These are phyloP conservation scores for Monascus purpureus DNA, from an alignment of 495 filamentous ascomycete species.

Conservation along the genomic window DNA sequence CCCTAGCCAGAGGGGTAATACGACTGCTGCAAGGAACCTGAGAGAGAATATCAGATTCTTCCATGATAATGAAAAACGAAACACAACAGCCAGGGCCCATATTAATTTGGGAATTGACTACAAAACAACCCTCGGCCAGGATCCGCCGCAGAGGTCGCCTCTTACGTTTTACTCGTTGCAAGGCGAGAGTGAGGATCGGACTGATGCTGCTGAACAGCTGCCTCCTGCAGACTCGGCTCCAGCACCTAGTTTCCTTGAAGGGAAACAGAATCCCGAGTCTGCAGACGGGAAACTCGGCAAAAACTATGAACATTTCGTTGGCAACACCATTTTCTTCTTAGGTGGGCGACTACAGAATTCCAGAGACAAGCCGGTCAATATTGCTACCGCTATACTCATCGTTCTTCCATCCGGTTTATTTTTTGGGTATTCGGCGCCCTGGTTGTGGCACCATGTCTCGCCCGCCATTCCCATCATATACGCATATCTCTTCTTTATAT, in stretches of 20 bases:
- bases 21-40: conserved; percentile 49
- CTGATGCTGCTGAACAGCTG: conserved; percentile 57
- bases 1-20: conserved; percentile 57
- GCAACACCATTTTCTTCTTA: conserved; percentile 80
- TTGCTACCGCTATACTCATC: conserved; percentile 68
- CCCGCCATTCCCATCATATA: conserved; percentile 86
- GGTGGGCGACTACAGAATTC: conserved; percentile 81
- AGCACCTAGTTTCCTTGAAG: conserved; percentile 22
- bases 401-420: conserved; percentile 68
- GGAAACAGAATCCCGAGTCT: conserved; percentile 13
- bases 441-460: conserved; percentile 80
- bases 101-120: conserved; percentile 45
- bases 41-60: conserved; percentile 64
- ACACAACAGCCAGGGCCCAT: conserved; percentile 36
- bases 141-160: conserved; percentile 50
- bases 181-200: conserved; percentile 32
- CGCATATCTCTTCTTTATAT: conserved; percentile 79
- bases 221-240: conserved; percentile 66
- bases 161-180: conserved; percentile 54
- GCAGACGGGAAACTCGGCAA: conserved; percentile 38
- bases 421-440: conserved; percentile 76
- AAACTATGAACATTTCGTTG: conserved; percentile 84
- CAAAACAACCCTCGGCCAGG: conserved; percentile 31
- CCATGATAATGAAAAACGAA: conserved; percentile 36
- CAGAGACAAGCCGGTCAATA: conserved; percentile 77